These are phyloP conservation scores for Ascoidea tarda DNA, from an alignment of 805 yeast genomes.

Conservation along the genomic window DNA sequence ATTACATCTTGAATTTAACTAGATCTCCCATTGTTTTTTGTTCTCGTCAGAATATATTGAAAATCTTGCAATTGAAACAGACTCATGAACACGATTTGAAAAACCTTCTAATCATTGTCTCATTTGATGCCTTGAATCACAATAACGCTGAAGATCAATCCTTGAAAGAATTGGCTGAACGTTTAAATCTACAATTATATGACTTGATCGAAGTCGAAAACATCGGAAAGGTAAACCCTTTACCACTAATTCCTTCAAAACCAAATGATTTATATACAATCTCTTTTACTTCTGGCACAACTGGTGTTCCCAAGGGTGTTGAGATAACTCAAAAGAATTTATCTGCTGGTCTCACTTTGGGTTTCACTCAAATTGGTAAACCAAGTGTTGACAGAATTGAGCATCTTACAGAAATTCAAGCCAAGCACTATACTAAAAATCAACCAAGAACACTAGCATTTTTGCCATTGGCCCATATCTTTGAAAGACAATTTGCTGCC, in stretches of 20 bases:
- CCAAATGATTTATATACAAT: constrained; percentile 43
- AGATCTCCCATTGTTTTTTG: constrained; percentile 38
- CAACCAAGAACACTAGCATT: constrained; percentile 23
- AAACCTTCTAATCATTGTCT: constrained; percentile 8
- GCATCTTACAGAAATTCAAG: neutral
- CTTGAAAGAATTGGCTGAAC: neutral
- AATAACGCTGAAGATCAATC: constrained; percentile 2
- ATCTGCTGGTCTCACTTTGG: constrained; percentile 21
- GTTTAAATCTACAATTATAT: constrained; percentile 19
- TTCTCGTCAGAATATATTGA: constrained; percentile 27
- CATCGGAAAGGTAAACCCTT: constrained; percentile 26
- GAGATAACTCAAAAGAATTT: constrained; percentile 45
- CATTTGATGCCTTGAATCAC: constrained; percentile 9
- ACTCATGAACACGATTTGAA: constrained; percentile 12
- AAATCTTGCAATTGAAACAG: constrained; percentile 25
- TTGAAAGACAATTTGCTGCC: constrained; percentile 32
- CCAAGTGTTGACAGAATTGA: constrained; percentile 10
- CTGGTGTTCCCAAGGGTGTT: constrained; percentile 77
- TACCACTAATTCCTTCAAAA: constrained; percentile 22
- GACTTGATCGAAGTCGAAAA: constrained; percentile 18
- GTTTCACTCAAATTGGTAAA: constrained; percentile 15
- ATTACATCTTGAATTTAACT: constrained; percentile 34
- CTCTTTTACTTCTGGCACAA: constrained; percentile 62
- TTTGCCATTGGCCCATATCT: constrained; percentile 45
- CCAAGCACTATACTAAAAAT: constrained; percentile 1